A percentile compares a stretch with the other conserved stretches of the same genome.
Conservation (phyloP, 23 red algal genomes). For the Agarophyton chilense region DNA sequence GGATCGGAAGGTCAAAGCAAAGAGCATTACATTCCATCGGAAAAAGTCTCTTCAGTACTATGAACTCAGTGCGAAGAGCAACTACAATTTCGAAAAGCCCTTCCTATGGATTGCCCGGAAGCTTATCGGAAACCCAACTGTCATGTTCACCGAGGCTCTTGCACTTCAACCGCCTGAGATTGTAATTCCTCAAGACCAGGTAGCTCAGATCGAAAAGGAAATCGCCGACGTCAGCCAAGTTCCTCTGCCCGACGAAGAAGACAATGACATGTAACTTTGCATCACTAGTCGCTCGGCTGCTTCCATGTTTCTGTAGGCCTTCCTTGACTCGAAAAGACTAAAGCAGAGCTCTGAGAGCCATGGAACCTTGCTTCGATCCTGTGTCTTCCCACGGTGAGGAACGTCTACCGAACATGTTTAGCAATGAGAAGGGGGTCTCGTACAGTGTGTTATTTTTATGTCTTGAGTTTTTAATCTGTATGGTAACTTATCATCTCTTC, state of each 20-base stretch:
- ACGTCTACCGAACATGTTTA: not conserved
- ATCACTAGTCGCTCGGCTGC: not conserved
- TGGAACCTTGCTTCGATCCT: not conserved
- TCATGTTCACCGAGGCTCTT: slow-evolving; percentile 90
- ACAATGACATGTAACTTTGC: slow-evolving; percentile 63
- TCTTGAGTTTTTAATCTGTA: not conserved
- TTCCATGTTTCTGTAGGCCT: slow-evolving; percentile 15
- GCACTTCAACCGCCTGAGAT: slow-evolving; percentile 95
- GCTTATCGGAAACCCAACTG: slow-evolving; percentile 84
- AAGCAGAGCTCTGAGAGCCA: not conserved
- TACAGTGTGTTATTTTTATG: not conserved
- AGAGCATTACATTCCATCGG: slow-evolving; percentile 93
- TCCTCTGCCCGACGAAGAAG: slow-evolving; percentile 96
- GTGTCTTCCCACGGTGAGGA: not conserved
- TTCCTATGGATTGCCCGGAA: slow-evolving; percentile 99
- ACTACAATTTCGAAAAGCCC: slow-evolving; percentile 99
- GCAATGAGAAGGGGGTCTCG: not conserved
- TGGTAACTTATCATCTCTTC: not conserved
- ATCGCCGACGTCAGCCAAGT: slow-evolving; percentile 76
- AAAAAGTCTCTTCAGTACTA: slow-evolving; percentile 99
- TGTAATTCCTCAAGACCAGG: slow-evolving; percentile 79
- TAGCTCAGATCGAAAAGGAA: slow-evolving; percentile 94
- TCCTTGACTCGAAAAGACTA: not conserved
- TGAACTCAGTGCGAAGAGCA: slow-evolving; percentile 98
- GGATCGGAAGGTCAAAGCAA: slow-evolving; percentile 99